Percentiles rank a stretch among this genome's conserved stretches.
Conservation (phyloP, 768 basidiomycete genomes). For the Rhizopogon vulgaris region DNA sequence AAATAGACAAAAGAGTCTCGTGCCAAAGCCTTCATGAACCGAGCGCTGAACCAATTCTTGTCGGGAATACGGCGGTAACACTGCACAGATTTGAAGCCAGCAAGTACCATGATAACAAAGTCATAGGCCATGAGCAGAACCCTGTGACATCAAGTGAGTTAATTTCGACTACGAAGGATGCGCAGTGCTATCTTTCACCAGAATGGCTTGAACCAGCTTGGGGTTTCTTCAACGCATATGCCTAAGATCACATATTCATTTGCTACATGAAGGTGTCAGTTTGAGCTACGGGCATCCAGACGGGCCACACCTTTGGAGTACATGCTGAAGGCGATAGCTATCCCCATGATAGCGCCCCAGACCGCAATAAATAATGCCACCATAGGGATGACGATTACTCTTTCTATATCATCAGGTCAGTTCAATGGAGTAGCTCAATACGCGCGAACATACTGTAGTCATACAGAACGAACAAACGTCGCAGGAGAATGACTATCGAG, state of each 20-base stretch:
- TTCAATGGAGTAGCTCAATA: neutral
- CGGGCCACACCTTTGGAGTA: neutral
- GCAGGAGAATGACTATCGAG: slow-evolving; percentile 1
- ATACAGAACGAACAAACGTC: slow-evolving; percentile 1
- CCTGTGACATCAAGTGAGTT: neutral
- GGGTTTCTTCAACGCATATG: neutral
- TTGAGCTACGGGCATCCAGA: neutral
- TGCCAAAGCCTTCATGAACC: neutral
- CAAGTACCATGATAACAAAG: neutral
- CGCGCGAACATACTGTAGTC: neutral
- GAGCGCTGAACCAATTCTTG: slow-evolving; percentile 2
- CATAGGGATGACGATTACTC: neutral
- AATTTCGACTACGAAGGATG: neutral
- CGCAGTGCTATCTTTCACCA: neutral
- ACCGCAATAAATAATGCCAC: neutral
- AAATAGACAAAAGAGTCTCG: slow-evolving; percentile 5
- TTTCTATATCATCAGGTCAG: neutral
- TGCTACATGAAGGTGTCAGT: neutral
- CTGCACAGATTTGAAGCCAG: slow-evolving; percentile 3
- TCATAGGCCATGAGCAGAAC: slow-evolving; percentile 1
- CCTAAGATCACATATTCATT: neutral
- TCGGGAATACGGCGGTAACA: slow-evolving; percentile 1
- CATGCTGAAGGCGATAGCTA: neutral
- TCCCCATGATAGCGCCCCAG: neutral
- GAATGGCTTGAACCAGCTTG: slow-evolving; percentile 1